A percentile compares a stretch with the other conserved stretches of the same genome.
Evolutionary conservation across 164 flowering plant species (phyloP).

Genomic region (Umbilicus rupestris): DNA sequence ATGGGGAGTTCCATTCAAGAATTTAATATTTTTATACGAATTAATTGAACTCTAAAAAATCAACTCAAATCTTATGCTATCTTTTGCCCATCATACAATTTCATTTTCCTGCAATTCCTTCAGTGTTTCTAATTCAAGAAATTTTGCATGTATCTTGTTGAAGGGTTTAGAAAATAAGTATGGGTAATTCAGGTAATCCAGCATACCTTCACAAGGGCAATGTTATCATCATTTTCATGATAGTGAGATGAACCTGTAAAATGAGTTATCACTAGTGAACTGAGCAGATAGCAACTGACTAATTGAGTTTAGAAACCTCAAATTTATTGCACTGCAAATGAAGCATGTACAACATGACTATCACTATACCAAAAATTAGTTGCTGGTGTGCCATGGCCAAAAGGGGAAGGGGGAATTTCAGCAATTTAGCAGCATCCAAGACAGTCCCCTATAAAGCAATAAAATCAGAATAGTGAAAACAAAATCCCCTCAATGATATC

Average conservation of each 20-base stretch:
- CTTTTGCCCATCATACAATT: too few species aligned
- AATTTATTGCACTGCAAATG: neutral
- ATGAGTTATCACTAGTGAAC: conserved; percentile 6
- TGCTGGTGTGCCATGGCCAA: conserved; percentile 81
- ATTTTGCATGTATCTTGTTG: neutral
- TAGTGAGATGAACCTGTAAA: conserved; percentile 45
- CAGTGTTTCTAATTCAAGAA: too few species aligned
- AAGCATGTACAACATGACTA: neutral
- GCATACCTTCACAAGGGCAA: conserved; percentile 46
- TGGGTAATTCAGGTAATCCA: neutral
- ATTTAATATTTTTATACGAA: too few species aligned
- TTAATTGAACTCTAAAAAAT: too few species aligned
- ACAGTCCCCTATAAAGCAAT: conserved; percentile 37
- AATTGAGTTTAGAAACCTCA: neutral
- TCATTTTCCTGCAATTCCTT: neutral
- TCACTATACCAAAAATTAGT: conserved; percentile 54
- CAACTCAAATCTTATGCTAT: too few species aligned
- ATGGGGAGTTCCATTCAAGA: too few species aligned
- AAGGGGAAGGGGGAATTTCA: conserved; percentile 81
- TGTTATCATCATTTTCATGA: conserved; percentile 25
- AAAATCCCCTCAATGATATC: neutral
- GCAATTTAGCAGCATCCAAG: conserved; percentile 60
- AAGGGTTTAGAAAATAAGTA: conserved; percentile 7
- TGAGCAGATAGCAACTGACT: neutral
- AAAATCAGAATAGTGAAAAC: neutral